Evolutionary conservation across 2,329 filamentous ascomycete species (phyloP), one percentile per base, ranked within the genome.

Genomic region (Ceratocystis smalleyi): DNA sequence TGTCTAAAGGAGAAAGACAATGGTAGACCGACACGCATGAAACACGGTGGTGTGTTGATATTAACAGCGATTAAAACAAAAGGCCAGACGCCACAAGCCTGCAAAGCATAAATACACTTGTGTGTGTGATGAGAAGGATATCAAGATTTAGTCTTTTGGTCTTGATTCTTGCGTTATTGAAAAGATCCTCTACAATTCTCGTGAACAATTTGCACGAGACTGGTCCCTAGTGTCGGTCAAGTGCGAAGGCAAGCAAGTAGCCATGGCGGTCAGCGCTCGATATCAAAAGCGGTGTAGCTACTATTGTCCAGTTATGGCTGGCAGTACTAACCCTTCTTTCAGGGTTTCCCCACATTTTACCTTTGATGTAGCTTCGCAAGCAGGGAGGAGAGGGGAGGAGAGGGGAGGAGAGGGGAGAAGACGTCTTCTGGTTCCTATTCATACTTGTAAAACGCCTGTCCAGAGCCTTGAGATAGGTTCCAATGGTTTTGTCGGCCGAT

Each of bases 11-110:
- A 57, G 54, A 32, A 57, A 35, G 27, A 57, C n/a, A 17, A 30
- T n/a, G 27, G 19, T 3, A 24, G 15, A 57, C 24, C 27, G n/a
- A 15, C 54, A 24, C 27, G 15, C 54, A 57, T 57, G 27, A 57
- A 57, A 57, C 54, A 57, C 54, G 54, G 32, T 57, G n/a, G 54
- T 30, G 32, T 57, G 12, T 57, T 12, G 27, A 8, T 32, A 55
- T 55, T 30, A 55, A 27, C 2, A 55, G 51, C 51, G 22, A 57
- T 5, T 19, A 24, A 60, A 64, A 66, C 57, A 57, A 62, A 57
- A 62, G 35, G 61, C 59, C 27, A 43, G 40, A 24, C 6, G 45
- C 24, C 15, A 45, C 17, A 15, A 19, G 22, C 15, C 17, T 12
- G 22, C 32, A 22, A 61, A 45, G 15, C 22, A 61, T 22, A 45